Base-by-base conservation (phyloP, 2,329 filamentous ascomycete species). In the Pseudomassariella vexata region DNA sequence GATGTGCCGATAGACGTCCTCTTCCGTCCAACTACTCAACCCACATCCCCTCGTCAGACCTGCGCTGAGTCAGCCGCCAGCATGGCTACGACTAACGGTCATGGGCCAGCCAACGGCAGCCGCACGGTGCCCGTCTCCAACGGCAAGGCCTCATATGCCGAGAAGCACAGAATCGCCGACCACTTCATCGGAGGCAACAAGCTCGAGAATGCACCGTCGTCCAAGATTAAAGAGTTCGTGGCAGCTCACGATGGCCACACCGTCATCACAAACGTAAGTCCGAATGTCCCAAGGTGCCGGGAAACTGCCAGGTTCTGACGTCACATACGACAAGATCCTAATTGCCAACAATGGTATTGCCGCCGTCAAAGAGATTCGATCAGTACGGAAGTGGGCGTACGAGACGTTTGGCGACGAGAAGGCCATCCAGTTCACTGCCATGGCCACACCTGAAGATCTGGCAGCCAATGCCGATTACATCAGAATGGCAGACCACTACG, bases 301-400 rank as follows among this genome's bases (percentile, higher is more conserved):
- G 10, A 33, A 14, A 11, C 6, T 10, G 29, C 17, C 24, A 25
- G 12, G 35, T 26, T 30, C 38, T 42, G 30, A 39, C 29, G 14
- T 15, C 12, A 11, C 3, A 19, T 8, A 9, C 5, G 11, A 11
- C 24, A 15, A 96, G 90, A 88, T 96, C 34, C 76, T 98, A 45
- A 98, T 98, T 64, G 92, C 92, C 60, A 98, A 98, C 73, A 98
- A 98, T 70, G 92, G 92, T 75, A 98, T 98, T 63, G 92, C 92
- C 31, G 92, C 92, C 57, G 92, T 98, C 63, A 98, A 98, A 68
- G 92, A 98, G 66, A 98, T 98, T 59, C 82, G 92, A 62, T 96
- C 90, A 38, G 90, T 98, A 56, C 85, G 92, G 63, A 98, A 96
- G 89, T 98, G 92, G 92, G 92, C 92, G 40, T 98, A 98, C 79